Conservation (phyloP, 2,329 filamentous ascomycete species). For the Anthostomella pinea region DNA sequence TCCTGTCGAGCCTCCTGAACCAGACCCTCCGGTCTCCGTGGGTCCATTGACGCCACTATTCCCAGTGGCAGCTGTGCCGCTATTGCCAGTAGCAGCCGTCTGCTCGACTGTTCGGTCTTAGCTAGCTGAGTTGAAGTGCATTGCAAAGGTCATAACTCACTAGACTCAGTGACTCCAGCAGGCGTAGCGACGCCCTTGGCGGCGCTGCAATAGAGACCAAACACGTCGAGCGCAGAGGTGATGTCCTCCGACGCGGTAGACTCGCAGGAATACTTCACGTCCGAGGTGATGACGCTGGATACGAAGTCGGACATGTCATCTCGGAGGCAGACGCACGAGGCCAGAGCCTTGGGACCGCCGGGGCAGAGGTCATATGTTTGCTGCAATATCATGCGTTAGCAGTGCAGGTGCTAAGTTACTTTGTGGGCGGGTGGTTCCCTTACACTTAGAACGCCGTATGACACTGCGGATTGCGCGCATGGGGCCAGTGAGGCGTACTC, state of each 20-base stretch:
- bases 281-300: slow-evolving; percentile 42
- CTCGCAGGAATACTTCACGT: slow-evolving; percentile 43
- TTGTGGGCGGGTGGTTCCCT: slow-evolving; percentile 16
- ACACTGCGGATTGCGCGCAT: slow-evolving; percentile 45
- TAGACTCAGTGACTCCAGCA: slow-evolving; percentile 40
- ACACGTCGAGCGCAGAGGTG: slow-evolving; percentile 44
- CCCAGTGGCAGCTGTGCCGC: slow-evolving; percentile 5
- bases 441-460: slow-evolving; percentile 41
- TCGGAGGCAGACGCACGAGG: slow-evolving; percentile 53
- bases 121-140: background rate
- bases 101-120: slow-evolving; percentile 23
- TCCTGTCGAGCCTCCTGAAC: slow-evolving; percentile 7
- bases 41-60: slow-evolving; percentile 11
- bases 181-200: slow-evolving; percentile 40
- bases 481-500: slow-evolving; percentile 42
- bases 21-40: slow-evolving; percentile 10
- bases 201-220: slow-evolving; percentile 49
- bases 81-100: slow-evolving; percentile 15
- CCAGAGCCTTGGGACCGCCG: slow-evolving; percentile 45
- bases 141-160: slow-evolving; percentile 14
- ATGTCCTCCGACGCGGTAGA: slow-evolving; percentile 43
- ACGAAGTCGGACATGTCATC: slow-evolving; percentile 43
- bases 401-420: too few relatives aligned
- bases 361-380: slow-evolving; percentile 42
- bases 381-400: slow-evolving; percentile 21